Percentiles rank a stretch among this genome's conserved stretches.
These are phyloP conservation scores for Phytopythium litorale DNA, from an alignment of 352 stramenopile species.

Conservation along the genomic window DNA sequence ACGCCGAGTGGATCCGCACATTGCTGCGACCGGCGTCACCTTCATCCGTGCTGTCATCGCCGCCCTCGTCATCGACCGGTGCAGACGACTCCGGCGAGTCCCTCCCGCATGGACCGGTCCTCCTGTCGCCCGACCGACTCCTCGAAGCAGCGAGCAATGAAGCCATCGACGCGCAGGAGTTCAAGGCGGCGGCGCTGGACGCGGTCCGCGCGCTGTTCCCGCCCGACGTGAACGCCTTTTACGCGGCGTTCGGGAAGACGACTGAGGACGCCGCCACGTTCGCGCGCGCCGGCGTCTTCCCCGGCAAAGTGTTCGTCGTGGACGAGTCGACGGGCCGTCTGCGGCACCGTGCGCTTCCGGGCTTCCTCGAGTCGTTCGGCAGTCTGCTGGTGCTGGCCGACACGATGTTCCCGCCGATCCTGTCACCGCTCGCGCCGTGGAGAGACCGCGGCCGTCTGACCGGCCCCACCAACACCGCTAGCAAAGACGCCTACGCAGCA, in stretches of 20 bases:
- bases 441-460: constrained; percentile 2
- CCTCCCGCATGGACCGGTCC: constrained; percentile 68
- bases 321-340: constrained; percentile 50
- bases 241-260: constrained; percentile 74
- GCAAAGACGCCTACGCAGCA: background rate
- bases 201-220: constrained; percentile 68
- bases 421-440: constrained; percentile 26
- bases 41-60: constrained; percentile 5
- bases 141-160: constrained; percentile 40
- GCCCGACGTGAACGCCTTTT: constrained; percentile 76
- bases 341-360: constrained; percentile 56
- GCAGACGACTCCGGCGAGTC: constrained; percentile 8
- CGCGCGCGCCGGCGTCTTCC: constrained; percentile 70
- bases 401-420: constrained; percentile 76
- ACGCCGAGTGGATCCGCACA: constrained; percentile 47
- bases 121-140: constrained; percentile 61
- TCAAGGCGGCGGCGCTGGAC: constrained; percentile 65
- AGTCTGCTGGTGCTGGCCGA: constrained; percentile 56
- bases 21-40: constrained; percentile 22
- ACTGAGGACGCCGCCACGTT: constrained; percentile 53
- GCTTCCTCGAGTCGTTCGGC: constrained; percentile 63
- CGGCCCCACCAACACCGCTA: constrained; percentile 2
- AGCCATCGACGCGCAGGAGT: constrained; percentile 43
- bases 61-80: constrained; percentile 8
- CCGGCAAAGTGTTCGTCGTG: constrained; percentile 71